Base-by-base conservation (phyloP, 345 rosid species). In the Camelina sativa region DNA sequence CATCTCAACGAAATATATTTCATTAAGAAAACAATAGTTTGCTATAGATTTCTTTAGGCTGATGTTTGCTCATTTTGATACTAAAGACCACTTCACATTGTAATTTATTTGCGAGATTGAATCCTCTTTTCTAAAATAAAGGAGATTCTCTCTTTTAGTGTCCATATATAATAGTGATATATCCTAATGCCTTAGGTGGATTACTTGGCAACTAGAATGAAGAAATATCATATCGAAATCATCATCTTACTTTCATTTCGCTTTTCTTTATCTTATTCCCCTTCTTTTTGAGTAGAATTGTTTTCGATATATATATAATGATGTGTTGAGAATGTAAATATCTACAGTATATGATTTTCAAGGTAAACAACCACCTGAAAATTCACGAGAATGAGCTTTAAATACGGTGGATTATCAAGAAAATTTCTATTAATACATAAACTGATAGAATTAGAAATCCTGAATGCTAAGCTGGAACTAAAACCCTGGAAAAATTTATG, bases 141-240 rank as follows among this genome's bases (percentile, higher is more conserved):
- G 30, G 67, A 64, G 52, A 41, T 25, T 64, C 34, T 65, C 52
- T 65, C 59, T 65, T 65, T 47, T 57, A 16, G 43, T 57, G 65
- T 57, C 59, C 13, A 43, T 12, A 25, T 25, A 25, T 25, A 47
- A 74, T 65, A 53, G 28, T 63, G 76, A 63, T 51, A 61, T 48
- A 72, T 55, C 65, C 40, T 35, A 55, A 34, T 44, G 17, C 55
- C 65, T 72, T 40, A 62, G 47, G 76, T 52, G 65, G 23, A 19
- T 65, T 57, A 46, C 65, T 65, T 73, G 71, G 58, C 76, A 53
- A 64, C 51, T 73, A 44, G 28, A 54, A 25, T 25, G 47, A 73
- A 16, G 23, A 73, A 56, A 74, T 65, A 56, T 65, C 25, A 1
- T 4, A 30, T 25, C 28, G 7, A 55, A 8, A 44, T 46, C 17